Base-by-base conservation (phyloP, 805 yeast species). In the Yueomyces sp. region DNA sequence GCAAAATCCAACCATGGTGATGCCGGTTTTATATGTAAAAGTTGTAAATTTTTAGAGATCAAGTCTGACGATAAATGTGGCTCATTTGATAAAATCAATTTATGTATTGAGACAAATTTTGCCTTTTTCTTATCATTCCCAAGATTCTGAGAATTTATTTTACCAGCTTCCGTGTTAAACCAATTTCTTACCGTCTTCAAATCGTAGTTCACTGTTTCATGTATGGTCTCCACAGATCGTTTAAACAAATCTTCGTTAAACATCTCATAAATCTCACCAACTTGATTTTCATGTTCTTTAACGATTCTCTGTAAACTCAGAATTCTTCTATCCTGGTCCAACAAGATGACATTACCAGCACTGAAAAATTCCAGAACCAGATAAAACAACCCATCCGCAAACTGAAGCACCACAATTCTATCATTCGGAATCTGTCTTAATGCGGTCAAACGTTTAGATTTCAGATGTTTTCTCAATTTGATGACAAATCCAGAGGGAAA, bases 291-390 rank as follows among this genome's bases (percentile, higher is more conserved):
- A 53, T 79, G 75, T 43, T 83, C 94, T 33, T 76, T 76, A 7
- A 86, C 96, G 27, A 81, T 65, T 62, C 96, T 76, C 56, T 83
- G 88, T 30, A 87, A 64, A 0, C 90, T 69, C 53, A 87, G 52
- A 42, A 88, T 86, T 52, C 74, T 78, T 47, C 69, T 61, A 26
- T 79, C 72, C 30, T 76, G 71, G 59, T 90, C 94, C 48, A 90
- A 67, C 26, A 90, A 67, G 26, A 90, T 66, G 44, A 90, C 75
- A 57, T 90, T 90, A 29, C 98, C 98, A 3, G 96, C 96, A 57
- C 96, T 84, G 66, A 88, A 90, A 55, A 90, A 90, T 61, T 90
- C 98, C 43, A 90, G 62, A 0, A 85, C 95, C 49, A 90, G 65
- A 52, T 83, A 81, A 55, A 65, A 78, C 42, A 75, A 54, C 2